phyloP scores from a whole-genome alignment of 148 eudicot genomes.

The Vaccinium macrocarpon region DNA sequence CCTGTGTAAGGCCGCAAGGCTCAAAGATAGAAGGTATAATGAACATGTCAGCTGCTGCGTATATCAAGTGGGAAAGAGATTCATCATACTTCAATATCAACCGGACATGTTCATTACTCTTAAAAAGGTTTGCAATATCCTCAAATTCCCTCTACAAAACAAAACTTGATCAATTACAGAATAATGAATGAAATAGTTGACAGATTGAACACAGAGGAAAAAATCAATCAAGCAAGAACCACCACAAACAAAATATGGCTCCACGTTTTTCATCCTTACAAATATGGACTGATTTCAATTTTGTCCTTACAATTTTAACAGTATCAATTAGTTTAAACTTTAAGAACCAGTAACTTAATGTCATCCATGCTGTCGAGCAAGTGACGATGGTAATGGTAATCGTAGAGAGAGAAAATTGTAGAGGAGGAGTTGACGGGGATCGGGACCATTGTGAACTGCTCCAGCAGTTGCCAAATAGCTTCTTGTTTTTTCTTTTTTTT shows the following conservation, averaged over 20 bases:
- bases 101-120: constrained; percentile 61
- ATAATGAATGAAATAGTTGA: constrained; percentile 5
- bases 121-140: constrained; percentile 69
- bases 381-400: not conserved
- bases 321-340: not conserved
- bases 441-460: not conserved
- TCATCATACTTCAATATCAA: constrained; percentile 86
- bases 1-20: constrained; percentile 99
- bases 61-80: constrained; percentile 75
- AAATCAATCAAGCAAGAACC: not conserved
- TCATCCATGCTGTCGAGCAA: not conserved
- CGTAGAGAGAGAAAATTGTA: not conserved
- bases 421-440: not conserved
- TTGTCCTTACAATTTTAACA: not conserved
- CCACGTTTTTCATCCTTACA: not conserved
- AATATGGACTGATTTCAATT: not conserved
- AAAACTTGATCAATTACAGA: constrained; percentile 6
- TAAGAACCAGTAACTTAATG: not conserved
- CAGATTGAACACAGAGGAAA: not conserved
- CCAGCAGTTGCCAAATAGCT: not conserved
- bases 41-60: constrained; percentile 89
- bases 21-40: constrained; percentile 95
- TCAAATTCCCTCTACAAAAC: constrained; percentile 77
- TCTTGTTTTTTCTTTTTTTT: too few relatives aligned
- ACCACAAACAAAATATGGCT: not conserved